Evolutionary conservation across 495 filamentous ascomycete genomes (phyloP).

Genomic region (Collariella sp.): DNA sequence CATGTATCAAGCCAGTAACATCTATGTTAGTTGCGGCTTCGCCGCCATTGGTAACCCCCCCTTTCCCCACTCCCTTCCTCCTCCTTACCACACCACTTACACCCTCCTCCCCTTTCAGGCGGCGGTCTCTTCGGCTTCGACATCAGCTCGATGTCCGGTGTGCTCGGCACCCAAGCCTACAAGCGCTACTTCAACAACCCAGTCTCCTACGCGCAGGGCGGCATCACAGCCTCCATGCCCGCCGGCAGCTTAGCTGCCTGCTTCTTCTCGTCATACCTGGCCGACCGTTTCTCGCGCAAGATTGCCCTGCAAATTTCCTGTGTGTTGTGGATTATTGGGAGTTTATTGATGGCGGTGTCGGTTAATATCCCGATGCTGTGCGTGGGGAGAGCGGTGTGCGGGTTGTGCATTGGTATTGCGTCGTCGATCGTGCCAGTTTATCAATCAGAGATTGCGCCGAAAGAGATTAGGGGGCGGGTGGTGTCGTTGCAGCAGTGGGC

Average conservation of each 20-base stretch:
- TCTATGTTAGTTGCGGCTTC: conserved; percentile 58
- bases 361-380: conserved; percentile 57
- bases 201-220: conserved; percentile 49
- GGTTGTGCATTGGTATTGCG: conserved; percentile 66
- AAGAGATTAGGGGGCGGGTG: conserved; percentile 68
- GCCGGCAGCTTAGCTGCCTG: conserved; percentile 68
- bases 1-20: conserved; percentile 43
- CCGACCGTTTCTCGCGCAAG: conserved; percentile 60
- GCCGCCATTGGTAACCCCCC: conserved; percentile 50
- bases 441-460: conserved; percentile 68
- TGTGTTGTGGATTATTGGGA: conserved; percentile 61
- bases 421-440: conserved; percentile 73
- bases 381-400: conserved; percentile 60
- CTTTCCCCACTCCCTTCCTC: neutral
- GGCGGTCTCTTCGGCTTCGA: conserved; percentile 67
- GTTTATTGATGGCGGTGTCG: conserved; percentile 54
- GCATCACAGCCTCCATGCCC: conserved; percentile 63
- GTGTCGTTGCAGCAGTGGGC: conserved; percentile 63
- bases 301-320: conserved; percentile 61
- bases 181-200: conserved; percentile 52
- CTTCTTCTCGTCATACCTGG: conserved; percentile 54
- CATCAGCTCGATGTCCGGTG: conserved; percentile 62
- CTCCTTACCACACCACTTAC: neutral
- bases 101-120: conserved; percentile 28
- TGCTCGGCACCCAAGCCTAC: conserved; percentile 54